A percentile compares a stretch with the other conserved stretches of the same genome.
Evolutionary conservation across 345 rosid species (phyloP).

Genomic region (Excoecaria agallocha): DNA sequence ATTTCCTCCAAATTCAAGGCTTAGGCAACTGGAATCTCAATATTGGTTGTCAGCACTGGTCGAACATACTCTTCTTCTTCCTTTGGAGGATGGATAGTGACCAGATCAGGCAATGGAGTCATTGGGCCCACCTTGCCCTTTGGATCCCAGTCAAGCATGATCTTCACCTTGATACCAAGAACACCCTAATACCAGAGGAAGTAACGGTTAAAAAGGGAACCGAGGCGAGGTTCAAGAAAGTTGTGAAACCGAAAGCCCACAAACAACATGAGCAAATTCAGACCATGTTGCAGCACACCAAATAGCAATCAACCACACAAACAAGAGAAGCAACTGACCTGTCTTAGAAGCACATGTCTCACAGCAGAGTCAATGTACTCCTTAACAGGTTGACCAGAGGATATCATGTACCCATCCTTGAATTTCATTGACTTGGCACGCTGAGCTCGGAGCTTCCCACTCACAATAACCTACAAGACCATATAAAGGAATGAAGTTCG

Average conservation of each 20-base stretch:
- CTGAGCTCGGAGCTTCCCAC: constrained; percentile 37
- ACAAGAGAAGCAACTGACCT: constrained; percentile 40
- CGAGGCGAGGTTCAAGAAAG: not conserved
- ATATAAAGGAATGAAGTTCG: not conserved
- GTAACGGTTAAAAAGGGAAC: not conserved
- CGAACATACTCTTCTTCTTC: constrained; percentile 44
- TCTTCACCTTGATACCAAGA: constrained; percentile 70
- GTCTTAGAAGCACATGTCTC: constrained; percentile 82
- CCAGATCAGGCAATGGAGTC: constrained; percentile 76
- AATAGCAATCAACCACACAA: not conserved
- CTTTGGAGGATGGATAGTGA: constrained; percentile 74
- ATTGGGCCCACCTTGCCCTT: constrained; percentile 60
- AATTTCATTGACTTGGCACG: constrained; percentile 40
- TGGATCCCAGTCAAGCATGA: constrained; percentile 79
- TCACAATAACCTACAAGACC: constrained; percentile 46
- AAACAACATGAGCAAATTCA: not conserved
- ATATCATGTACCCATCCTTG: constrained; percentile 69
- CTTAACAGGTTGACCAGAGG: constrained; percentile 84
- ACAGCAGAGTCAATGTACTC: constrained; percentile 89
- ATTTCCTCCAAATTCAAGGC: not conserved
- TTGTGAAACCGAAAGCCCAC: too few relatives aligned
- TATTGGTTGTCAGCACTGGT: constrained; percentile 27
- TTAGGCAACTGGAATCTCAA: constrained; percentile 44
- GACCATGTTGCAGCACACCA: not conserved
- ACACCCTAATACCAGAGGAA: constrained; percentile 49